Evolutionary conservation across 345 rosid species (phyloP).

Genomic region (Mallotus nudiflorus): DNA sequence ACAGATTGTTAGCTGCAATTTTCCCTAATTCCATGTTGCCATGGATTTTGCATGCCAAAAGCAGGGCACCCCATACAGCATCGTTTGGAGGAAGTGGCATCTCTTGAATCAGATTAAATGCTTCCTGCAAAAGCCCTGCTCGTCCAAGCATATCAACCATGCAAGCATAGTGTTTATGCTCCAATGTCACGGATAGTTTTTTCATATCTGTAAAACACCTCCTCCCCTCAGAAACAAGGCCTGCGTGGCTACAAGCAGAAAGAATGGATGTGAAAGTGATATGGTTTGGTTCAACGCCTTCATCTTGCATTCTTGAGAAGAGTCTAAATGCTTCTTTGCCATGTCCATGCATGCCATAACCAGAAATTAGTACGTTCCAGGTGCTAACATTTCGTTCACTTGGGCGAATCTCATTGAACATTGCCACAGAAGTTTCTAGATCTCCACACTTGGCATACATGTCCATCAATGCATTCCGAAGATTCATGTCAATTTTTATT

Average conservation of each 20-base stretch:
- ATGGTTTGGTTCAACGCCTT: slow-evolving; percentile 48
- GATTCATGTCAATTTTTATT: slow-evolving; percentile 33
- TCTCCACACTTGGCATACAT: slow-evolving; percentile 68
- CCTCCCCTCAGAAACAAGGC: slow-evolving; percentile 54
- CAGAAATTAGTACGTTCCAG: slow-evolving; percentile 63
- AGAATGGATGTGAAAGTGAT: slow-evolving; percentile 54
- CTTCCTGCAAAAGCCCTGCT: slow-evolving; percentile 50
- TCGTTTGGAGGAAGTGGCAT: slow-evolving; percentile 55
- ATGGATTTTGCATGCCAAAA: slow-evolving; percentile 61
- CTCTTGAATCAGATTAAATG: slow-evolving; percentile 44
- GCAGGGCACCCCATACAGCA: slow-evolving; percentile 57
- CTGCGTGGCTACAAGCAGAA: slow-evolving; percentile 66
- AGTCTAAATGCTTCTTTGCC: slow-evolving; percentile 43
- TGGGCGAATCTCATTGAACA: slow-evolving; percentile 40
- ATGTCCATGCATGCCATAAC: slow-evolving; percentile 51
- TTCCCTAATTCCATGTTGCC: slow-evolving; percentile 45
- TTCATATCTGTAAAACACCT: slow-evolving; percentile 47
- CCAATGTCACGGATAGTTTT: slow-evolving; percentile 34
- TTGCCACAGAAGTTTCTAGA: slow-evolving; percentile 38
- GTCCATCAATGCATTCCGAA: slow-evolving; percentile 48
- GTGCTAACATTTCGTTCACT: slow-evolving; percentile 32
- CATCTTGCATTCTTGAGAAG: slow-evolving; percentile 47
- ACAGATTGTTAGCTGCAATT: slow-evolving; percentile 46
- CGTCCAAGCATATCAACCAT: slow-evolving; percentile 69
- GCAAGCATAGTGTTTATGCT: slow-evolving; percentile 55